Conservation (phyloP, 169 alveolate species). For the Eimeria maxima region DNA sequence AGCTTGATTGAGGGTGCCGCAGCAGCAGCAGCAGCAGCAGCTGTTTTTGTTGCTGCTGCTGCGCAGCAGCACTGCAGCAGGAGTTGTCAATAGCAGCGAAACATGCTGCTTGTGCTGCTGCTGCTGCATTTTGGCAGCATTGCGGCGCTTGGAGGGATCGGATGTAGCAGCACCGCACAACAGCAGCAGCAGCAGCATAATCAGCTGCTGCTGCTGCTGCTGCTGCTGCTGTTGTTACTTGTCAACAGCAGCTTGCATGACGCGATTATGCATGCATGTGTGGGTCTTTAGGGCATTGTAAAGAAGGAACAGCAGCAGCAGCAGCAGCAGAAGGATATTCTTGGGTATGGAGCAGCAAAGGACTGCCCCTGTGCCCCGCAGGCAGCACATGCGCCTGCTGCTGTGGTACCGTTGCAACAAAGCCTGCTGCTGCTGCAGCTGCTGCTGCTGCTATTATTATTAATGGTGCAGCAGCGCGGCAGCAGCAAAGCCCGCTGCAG, state of each 20-base stretch:
- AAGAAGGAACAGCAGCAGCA: background rate
- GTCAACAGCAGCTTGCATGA: too few relatives aligned
- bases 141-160: too few relatives aligned
- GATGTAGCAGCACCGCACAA: too few relatives aligned
- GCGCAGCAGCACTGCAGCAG: background rate
- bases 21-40: slow-evolving; percentile 10
- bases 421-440: too few relatives aligned
- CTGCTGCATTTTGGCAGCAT: too few relatives aligned
- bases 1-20: background rate
- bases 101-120: too few relatives aligned
- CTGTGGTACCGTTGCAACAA: background rate
- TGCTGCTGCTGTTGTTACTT: too few relatives aligned
- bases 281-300: too few relatives aligned
- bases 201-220: too few relatives aligned
- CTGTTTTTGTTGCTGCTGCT: slow-evolving; percentile 7
- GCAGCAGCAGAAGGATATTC: background rate
- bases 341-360: slow-evolving; percentile 8
- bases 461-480: background rate
- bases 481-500: slow-evolving; percentile 19
- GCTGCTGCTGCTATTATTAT: background rate
- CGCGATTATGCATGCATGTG: too few relatives aligned
- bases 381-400: background rate
- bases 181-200: too few relatives aligned
- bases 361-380: background rate
- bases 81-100: too few relatives aligned